phyloP scores from a whole-genome alignment of 176 grass and related monocot genomes.

The Raddia distichophylla region DNA sequence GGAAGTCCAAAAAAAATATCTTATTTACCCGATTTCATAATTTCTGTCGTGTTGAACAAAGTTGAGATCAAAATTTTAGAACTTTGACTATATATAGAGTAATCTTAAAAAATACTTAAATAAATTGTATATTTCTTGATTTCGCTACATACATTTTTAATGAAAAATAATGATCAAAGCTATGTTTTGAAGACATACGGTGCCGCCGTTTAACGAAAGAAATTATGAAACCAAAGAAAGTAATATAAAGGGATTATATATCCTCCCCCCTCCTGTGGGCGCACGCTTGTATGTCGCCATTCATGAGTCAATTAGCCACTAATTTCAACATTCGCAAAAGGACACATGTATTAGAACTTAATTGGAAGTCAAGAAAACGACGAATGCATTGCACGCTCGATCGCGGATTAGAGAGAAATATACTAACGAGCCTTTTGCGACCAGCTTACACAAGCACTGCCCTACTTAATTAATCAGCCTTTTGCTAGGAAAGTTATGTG shows the following conservation, averaged over 20 bases:
- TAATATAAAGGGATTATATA: neutral
- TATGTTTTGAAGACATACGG: too few relatives aligned
- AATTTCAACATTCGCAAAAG: constrained; percentile 17
- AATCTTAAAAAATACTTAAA: too few relatives aligned
- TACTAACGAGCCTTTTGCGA: neutral
- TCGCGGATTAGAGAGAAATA: constrained; percentile 22
- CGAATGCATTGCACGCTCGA: constrained; percentile 38
- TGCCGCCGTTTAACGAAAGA: too few relatives aligned
- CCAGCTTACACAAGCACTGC: neutral
- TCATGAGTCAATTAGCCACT: neutral
- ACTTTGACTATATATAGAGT: too few relatives aligned
- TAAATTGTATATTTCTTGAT: too few relatives aligned
- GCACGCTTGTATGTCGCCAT: constrained; percentile 15
- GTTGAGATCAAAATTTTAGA: too few relatives aligned
- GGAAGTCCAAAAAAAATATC: too few relatives aligned
- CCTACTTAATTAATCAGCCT: neutral
- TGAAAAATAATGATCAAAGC: too few relatives aligned
- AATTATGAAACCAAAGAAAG: too few relatives aligned
- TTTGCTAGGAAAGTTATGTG: neutral
- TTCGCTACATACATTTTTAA: too few relatives aligned
- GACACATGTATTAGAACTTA: neutral
- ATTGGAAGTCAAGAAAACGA: constrained; percentile 47
- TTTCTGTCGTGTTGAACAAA: too few relatives aligned
- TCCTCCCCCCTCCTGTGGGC: neutral
- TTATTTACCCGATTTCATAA: too few relatives aligned